Evolutionary conservation across 2,329 filamentous ascomycete genomes (phyloP).

Genomic region (Zymoseptoria brevis): DNA sequence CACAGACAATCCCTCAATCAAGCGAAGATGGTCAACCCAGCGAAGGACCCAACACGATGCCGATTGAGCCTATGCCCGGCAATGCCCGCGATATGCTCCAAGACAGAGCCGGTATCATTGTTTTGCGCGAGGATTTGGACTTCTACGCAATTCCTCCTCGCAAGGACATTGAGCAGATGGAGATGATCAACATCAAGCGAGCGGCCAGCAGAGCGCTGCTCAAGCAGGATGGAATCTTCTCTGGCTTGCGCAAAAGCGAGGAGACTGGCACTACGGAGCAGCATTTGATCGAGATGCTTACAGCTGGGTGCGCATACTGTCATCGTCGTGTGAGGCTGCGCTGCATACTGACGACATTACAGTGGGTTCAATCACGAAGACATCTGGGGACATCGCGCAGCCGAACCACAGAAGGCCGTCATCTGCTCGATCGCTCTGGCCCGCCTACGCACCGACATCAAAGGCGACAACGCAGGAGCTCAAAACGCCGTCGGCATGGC

Average conservation of each 20-base stretch:
- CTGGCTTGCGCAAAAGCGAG: slow-evolving; percentile 86
- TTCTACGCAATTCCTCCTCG: slow-evolving; percentile 93
- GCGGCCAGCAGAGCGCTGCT: slow-evolving; percentile 81
- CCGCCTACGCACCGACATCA: slow-evolving; percentile 72
- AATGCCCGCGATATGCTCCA: slow-evolving; percentile 70
- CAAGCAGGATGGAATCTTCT: slow-evolving; percentile 90
- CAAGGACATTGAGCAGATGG: slow-evolving; percentile 70
- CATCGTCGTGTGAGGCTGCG: background rate
- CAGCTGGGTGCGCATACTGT: slow-evolving; percentile 66
- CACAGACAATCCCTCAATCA: slow-evolving; percentile 86
- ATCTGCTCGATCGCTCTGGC: slow-evolving; percentile 94
- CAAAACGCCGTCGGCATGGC: slow-evolving; percentile 87
- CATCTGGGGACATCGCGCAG: slow-evolving; percentile 90
- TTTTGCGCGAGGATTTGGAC: slow-evolving; percentile 89
- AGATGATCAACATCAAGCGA: slow-evolving; percentile 95
- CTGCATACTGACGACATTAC: slow-evolving; percentile 3
- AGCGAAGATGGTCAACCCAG: slow-evolving; percentile 39
- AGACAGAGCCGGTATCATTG: slow-evolving; percentile 90
- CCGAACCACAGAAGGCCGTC: slow-evolving; percentile 95
- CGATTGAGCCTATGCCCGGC: slow-evolving; percentile 58
- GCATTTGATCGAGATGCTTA: slow-evolving; percentile 98
- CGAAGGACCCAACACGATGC: slow-evolving; percentile 52
- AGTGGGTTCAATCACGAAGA: slow-evolving; percentile 97
- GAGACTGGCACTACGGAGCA: slow-evolving; percentile 95
- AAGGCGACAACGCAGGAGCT: slow-evolving; percentile 63